These are phyloP conservation scores for Anthostomella pinea DNA, from an alignment of 2,329 filamentous ascomycete genomes.

Conservation along the genomic window DNA sequence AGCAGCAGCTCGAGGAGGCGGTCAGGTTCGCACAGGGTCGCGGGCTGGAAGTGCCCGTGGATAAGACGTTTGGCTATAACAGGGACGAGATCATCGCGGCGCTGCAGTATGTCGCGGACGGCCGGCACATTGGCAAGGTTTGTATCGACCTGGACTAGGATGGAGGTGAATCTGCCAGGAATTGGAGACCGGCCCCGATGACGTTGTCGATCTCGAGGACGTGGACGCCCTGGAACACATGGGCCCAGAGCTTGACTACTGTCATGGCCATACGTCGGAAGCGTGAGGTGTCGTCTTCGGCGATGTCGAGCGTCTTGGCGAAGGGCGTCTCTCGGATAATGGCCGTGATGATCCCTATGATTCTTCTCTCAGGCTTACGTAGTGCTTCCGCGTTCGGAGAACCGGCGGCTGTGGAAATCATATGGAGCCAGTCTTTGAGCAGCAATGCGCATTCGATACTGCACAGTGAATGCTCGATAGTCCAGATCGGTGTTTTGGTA, in stretches of 20 bases:
- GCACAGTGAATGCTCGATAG: constrained; percentile 52
- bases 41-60: constrained; percentile 28
- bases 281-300: constrained; percentile 15
- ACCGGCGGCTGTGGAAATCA: constrained; percentile 9
- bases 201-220: constrained; percentile 27
- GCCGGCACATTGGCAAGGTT: constrained; percentile 36
- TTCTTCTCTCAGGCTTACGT: constrained; percentile 18
- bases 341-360: constrained; percentile 19
- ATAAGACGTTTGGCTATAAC: constrained; percentile 33
- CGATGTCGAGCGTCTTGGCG: constrained; percentile 11
- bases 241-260: constrained; percentile 29
- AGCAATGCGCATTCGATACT: constrained; percentile 50
- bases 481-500: constrained; percentile 54
- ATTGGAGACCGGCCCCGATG: constrained; percentile 16
- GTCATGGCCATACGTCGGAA: constrained; percentile 20
- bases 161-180: constrained; percentile 17
- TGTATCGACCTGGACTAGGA: constrained; percentile 32
- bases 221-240: constrained; percentile 29
- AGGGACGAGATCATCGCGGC: constrained; percentile 27
- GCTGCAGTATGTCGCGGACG: constrained; percentile 14
- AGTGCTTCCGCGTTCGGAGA: constrained; percentile 9
- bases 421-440: constrained; percentile 41
- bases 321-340: constrained; percentile 27
- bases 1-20: constrained; percentile 34
- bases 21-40: constrained; percentile 29